Conservation (phyloP, 2,329 filamentous ascomycete genomes). For the Aspergillus floridensis region DNA sequence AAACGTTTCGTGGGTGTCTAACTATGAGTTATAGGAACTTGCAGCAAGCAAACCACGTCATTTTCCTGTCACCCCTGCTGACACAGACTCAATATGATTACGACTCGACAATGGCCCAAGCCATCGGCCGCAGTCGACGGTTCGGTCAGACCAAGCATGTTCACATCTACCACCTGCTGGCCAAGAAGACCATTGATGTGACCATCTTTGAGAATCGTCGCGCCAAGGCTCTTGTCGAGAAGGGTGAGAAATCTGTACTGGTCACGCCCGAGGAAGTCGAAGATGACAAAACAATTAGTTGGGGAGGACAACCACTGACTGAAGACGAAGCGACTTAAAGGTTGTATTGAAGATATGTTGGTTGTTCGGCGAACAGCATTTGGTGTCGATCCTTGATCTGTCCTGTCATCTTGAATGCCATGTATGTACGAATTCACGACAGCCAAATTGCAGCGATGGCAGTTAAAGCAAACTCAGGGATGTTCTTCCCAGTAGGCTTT, state of each 20-base stretch:
- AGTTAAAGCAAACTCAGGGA: neutral
- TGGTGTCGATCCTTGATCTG: neutral
- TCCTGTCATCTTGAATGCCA: neutral
- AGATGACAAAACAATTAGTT: constrained; percentile 20
- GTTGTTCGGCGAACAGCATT: neutral
- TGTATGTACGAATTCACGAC: neutral
- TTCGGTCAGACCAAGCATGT: constrained; percentile 59
- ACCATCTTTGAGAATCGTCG: constrained; percentile 42
- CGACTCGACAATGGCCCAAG: constrained; percentile 59
- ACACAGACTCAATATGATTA: constrained; percentile 53
- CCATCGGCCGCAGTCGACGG: constrained; percentile 59
- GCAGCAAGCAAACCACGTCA: constrained; percentile 61
- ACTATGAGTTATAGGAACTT: constrained; percentile 52
- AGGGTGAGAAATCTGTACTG: constrained; percentile 21
- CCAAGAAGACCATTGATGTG: constrained; percentile 46
- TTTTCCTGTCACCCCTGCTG: constrained; percentile 60
- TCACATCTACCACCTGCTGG: constrained; percentile 54
- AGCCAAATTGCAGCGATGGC: neutral
- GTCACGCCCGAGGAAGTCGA: constrained; percentile 20
- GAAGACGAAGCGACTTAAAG: constrained; percentile 28
- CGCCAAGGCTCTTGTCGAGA: constrained; percentile 28
- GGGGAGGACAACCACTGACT: constrained; percentile 29
- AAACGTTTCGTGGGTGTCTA: neutral
- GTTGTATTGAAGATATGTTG: neutral
- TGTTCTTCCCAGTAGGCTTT: neutral